These are phyloP conservation scores for Colletotrichum australisinense DNA, from an alignment of 2,329 filamentous ascomycete genomes.

Conservation along the genomic window DNA sequence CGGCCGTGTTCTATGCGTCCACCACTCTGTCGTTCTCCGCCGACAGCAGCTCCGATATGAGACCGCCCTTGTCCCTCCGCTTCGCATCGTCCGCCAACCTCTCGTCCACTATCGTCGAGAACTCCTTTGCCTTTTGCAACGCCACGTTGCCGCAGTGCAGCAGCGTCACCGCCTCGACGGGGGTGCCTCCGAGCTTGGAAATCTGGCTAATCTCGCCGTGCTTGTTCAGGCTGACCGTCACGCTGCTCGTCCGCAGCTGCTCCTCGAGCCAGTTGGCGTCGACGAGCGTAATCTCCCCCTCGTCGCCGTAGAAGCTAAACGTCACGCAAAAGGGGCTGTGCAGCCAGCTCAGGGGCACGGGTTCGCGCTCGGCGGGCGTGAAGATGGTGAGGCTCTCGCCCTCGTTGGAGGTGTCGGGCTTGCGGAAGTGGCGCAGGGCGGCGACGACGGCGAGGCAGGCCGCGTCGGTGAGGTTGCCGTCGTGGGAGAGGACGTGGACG, in stretches of 20 bases:
- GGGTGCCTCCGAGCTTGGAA: conserved; percentile 86
- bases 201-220: conserved; percentile 93
- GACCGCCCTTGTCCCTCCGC: conserved; percentile 80
- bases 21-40: conserved; percentile 81
- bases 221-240: conserved; percentile 87
- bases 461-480: conserved; percentile 89
- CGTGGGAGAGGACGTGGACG: conserved; percentile 89
- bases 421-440: conserved; percentile 89
- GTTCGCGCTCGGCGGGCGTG: conserved; percentile 85
- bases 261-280: conserved; percentile 82
- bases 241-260: conserved; percentile 77
- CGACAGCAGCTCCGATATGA: conserved; percentile 79
- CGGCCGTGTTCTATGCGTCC: conserved; percentile 50
- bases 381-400: conserved; percentile 88
- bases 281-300: conserved; percentile 77
- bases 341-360: conserved; percentile 88
- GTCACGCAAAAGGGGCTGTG: conserved; percentile 94
- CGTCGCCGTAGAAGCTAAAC: conserved; percentile 83
- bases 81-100: conserved; percentile 83
- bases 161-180: conserved; percentile 82
- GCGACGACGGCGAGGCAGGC: conserved; percentile 89
- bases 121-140: conserved; percentile 81
- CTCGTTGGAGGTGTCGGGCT: conserved; percentile 88
- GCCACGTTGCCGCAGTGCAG: conserved; percentile 82
- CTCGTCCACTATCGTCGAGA: conserved; percentile 79